Base-by-base conservation (phyloP, 2,329 filamentous ascomycete genomes). In the Fusarium fracticaudum region DNA sequence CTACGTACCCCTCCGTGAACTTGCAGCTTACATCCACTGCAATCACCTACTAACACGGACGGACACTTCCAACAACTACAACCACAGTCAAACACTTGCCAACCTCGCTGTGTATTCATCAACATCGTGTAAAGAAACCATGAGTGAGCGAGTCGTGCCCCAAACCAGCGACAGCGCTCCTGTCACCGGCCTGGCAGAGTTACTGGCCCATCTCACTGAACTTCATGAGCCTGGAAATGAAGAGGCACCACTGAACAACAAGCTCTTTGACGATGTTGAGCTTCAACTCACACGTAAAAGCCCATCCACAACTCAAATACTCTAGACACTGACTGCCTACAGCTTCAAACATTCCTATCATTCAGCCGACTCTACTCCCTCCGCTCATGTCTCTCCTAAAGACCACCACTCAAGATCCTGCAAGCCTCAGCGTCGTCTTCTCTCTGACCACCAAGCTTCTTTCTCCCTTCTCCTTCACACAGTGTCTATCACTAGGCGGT, bases 231-330 rank as follows among this genome's bases (percentile, higher is more conserved):
- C 85, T 24, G 78, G 81, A 33, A 84, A 87, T 68, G 82, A 86
- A 24, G 81, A 81, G 1, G 79, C 84, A 3, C 78, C 82, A 1
- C 81, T 89, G 41, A 80, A 87, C 67, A 80, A 81, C 17, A 87
- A 86, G 73, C 82, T 91, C 5, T 87, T 91, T 67, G 90, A 91
- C 76, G 82, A 89, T 76, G 86, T 91, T 50, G 86, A 89, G 75
- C 85, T 91, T 8, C 89, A 91, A 76, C 82, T 91, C 22, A 90
- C 84, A 47, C 86, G 88, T 87, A 50, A 67, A 33, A n/a, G 7
- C 8, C 9, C 26, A 24, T 9, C 15, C 12, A 15, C 5, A 14
- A 13, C 29, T 11, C 4, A 55, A 55, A 29, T 20, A 35, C 11
- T 14, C 13, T 15, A 37, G 13, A 35, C 26, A 12, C 63, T 71